Base-by-base conservation (phyloP, 2,329 filamentous ascomycete genomes). In the Aureobasidium lini region DNA sequence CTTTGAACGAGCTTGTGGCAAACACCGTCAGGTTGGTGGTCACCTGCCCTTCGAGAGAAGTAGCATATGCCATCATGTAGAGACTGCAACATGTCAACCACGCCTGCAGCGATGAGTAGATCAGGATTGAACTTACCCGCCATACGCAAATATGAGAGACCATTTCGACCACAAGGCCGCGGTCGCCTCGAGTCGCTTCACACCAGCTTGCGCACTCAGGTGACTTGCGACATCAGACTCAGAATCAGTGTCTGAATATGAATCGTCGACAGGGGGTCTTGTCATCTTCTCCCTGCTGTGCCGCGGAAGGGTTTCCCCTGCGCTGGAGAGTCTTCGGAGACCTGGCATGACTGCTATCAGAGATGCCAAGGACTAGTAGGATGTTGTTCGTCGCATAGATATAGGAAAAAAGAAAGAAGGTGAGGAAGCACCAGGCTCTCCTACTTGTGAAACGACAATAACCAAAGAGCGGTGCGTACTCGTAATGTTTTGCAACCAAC, bases 1-100 rank as follows among this genome's bases (percentile, higher is more conserved):
- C 77, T 40, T 76, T 75, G 67, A 88, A 89, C 2, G 80, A 77
- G 61, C 84, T 87, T 1, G 85, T 88, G 32, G 87, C 84, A 73
- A 84, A 87, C 23, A 82, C 80, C 15, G 80, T 79, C 49, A 88
- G 73, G 8, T 83, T 80, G 56, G 77, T 79, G 1, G 84, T 84
- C 8, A 83, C 84, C 67, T 87, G 85, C 15, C 79, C 79, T 69
- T 87, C 85, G 16, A 88, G 76, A n/a, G 84, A 87, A 6, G 84
- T 86, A 50, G 81, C 80, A 65, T 84, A 86, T 18, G 84, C 83
- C 75, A 87, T 83, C 59, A 85, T 75, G 62, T 85, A 68, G 7
- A 72, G 64, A 10, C 68, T 72, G 52, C 5, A 32, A 16, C 2
- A 4, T 4, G 31, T 44, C 34, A 50, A 48, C 31, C 42, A 39